Base-by-base conservation (phyloP, 345 rosid genomes). In the Hibiscus trionum region DNA sequence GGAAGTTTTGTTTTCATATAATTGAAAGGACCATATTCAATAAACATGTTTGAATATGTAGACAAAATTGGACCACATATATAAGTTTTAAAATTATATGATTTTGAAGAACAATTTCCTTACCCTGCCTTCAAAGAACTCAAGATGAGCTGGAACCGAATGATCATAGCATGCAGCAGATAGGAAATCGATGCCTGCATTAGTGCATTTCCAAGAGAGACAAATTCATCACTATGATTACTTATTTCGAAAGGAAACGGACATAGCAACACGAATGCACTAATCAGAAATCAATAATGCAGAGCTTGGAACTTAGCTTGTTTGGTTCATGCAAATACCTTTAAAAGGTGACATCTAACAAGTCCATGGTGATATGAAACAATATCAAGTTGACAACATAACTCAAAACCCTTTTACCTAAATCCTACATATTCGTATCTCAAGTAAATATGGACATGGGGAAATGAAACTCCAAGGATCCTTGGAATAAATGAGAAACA, bases 141-240 rank as follows among this genome's bases (percentile, higher is more conserved):
- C 85, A 70, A 80, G 74, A 60, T 88, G 90, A 26, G 84, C 70
- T 3, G 87, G 69, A 60, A 66, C 71, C 70, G 75, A 60, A 79
- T 86, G 79, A 56, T 74, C 88, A 42, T 77, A 52, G 17, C 93
- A 86, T 81, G 96, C 93, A 75, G 84, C 93, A 47, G 93, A 86
- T 72, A 94, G 72, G 80, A 84, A 94, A 82, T 91, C 96, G 66
- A 86, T 50, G 33, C 97, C 98, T 91, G 71, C 70, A 21, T 0
- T 21, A 21, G 24, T 21, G 24, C 24, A 78, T 19, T 66, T 76
- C 58, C 50, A 53, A 21, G 59, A 33, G 4, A 57, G 21, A 66
- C 62, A 66, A 39, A 69, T 24, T 46, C 2, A 37, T 15, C 9
- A 57, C 3, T 26, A 12, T 16, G 37, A 29, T 21, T 31, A 21